These are phyloP conservation scores for Trichoderma reesei DNA, from an alignment of 495 filamentous ascomycete genomes.

Conservation along the genomic window DNA sequence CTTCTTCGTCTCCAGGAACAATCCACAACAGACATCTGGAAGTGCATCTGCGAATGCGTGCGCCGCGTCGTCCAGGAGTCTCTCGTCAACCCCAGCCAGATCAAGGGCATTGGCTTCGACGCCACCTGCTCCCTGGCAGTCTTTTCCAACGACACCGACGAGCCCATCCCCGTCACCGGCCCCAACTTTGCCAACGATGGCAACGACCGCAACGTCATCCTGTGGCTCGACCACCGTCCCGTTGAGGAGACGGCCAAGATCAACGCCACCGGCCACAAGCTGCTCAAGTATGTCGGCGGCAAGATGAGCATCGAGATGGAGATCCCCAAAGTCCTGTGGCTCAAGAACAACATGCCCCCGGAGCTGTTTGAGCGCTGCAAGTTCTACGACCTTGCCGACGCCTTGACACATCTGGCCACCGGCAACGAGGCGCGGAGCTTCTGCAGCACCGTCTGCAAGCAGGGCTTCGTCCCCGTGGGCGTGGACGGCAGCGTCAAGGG, in stretches of 20 bases:
- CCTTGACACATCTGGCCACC: slow-evolving; percentile 92
- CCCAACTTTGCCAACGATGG: slow-evolving; percentile 70
- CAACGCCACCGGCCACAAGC: slow-evolving; percentile 82
- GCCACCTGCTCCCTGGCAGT: slow-evolving; percentile 93
- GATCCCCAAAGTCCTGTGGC: slow-evolving; percentile 92
- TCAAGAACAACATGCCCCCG: slow-evolving; percentile 95
- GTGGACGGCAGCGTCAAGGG: slow-evolving; percentile 96
- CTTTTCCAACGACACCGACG: slow-evolving; percentile 78
- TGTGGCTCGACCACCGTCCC: slow-evolving; percentile 90
- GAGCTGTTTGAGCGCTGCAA: slow-evolving; percentile 85
- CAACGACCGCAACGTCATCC: slow-evolving; percentile 78
- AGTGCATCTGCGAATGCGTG: slow-evolving; percentile 74
- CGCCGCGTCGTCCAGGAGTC: slow-evolving; percentile 68
- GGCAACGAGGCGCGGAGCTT: slow-evolving; percentile 85
- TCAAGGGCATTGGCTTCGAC: slow-evolving; percentile 90
- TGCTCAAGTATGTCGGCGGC: slow-evolving; percentile 92
- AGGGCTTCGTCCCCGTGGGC: slow-evolving; percentile 88
- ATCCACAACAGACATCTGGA: slow-evolving; percentile 96
- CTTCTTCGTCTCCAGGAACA: slow-evolving; percentile 57
- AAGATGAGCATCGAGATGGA: slow-evolving; percentile 99
- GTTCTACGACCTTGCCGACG: slow-evolving; percentile 91
- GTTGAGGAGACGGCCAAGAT: slow-evolving; percentile 81
- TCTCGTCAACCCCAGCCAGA: slow-evolving; percentile 56
- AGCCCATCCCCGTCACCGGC: slow-evolving; percentile 78
- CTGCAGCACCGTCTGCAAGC: slow-evolving; percentile 91